Evolutionary conservation across 768 basidiomycete genomes (phyloP).

Genomic region (Phlegmacium glaucopus): DNA sequence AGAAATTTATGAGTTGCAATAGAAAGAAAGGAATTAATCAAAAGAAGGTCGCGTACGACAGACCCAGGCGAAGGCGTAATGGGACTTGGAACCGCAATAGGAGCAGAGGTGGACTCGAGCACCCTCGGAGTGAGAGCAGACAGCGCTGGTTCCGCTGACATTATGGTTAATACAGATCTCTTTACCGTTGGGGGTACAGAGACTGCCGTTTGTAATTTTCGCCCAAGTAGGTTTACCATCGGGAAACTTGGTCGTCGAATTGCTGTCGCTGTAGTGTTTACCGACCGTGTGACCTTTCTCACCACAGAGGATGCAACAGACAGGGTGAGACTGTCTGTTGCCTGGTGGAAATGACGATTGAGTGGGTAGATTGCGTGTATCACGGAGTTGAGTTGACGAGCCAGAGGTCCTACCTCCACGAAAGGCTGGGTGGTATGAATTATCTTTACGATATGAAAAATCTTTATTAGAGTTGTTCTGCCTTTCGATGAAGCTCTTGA

Average conservation of each 20-base stretch:
- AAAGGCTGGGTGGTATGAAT: too few relatives aligned
- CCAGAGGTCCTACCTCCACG: too few relatives aligned
- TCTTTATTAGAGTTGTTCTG: too few relatives aligned
- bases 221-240: conserved; percentile 4
- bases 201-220: neutral
- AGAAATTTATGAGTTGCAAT: neutral
- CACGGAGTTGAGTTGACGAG: too few relatives aligned
- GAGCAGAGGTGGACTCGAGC: neutral
- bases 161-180: conserved; percentile 6
- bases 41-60: neutral
- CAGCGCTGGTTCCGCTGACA: neutral
- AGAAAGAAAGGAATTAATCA: neutral
- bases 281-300: neutral
- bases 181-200: neutral
- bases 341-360: conserved; percentile 4
- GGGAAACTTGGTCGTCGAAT: neutral
- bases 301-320: conserved; percentile 7
- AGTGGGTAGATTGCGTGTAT: too few relatives aligned
- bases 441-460: too few relatives aligned
- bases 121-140: neutral
- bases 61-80: conserved; percentile 5
- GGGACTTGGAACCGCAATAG: conserved; percentile 3
- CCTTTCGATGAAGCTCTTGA: too few relatives aligned
- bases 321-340: neutral
- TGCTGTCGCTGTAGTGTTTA: neutral